A percentile compares a stretch with the other conserved stretches of the same genome.
phyloP scores from a whole-genome alignment of 208 protist genomes.

The Porcisia hertigi region DNA sequence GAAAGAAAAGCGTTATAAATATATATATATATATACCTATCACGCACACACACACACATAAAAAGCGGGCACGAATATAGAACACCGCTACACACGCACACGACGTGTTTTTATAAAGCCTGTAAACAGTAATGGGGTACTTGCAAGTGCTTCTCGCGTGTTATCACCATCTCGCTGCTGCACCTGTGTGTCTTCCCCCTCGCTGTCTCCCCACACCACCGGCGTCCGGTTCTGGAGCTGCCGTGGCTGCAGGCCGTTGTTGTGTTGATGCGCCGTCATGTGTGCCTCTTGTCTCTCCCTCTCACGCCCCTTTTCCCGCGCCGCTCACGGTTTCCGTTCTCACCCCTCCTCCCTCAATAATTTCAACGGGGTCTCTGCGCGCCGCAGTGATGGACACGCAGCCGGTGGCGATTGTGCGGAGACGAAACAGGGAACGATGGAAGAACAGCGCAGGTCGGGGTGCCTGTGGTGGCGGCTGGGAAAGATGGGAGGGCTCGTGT shows the following conservation, averaged over 20 bases:
- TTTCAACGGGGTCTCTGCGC: neutral
- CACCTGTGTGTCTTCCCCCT: neutral
- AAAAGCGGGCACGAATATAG: no score
- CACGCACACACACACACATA: neutral
- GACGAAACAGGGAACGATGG: neutral
- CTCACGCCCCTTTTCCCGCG: neutral
- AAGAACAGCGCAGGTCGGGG: neutral
- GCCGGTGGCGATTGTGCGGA: neutral
- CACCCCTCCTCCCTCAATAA: neutral
- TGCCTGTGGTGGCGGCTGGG: neutral
- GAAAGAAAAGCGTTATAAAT: neutral
- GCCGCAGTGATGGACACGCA: neutral
- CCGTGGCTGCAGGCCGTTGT: neutral
- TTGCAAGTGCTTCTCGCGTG: slow-evolving; percentile 22
- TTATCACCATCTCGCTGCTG: slow-evolving; percentile 11
- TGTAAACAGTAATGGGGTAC: slow-evolving; percentile 11
- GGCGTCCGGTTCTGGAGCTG: neutral
- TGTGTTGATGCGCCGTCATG: neutral
- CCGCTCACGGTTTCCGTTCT: neutral
- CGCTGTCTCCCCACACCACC: neutral
- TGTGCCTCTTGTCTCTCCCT: neutral
- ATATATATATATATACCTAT: neutral
- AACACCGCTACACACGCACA: neutral
- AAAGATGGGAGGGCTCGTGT: neutral
- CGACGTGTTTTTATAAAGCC: neutral